phyloP scores from a whole-genome alignment of 176 grass and related monocot species.

The Avena insularis region DNA sequence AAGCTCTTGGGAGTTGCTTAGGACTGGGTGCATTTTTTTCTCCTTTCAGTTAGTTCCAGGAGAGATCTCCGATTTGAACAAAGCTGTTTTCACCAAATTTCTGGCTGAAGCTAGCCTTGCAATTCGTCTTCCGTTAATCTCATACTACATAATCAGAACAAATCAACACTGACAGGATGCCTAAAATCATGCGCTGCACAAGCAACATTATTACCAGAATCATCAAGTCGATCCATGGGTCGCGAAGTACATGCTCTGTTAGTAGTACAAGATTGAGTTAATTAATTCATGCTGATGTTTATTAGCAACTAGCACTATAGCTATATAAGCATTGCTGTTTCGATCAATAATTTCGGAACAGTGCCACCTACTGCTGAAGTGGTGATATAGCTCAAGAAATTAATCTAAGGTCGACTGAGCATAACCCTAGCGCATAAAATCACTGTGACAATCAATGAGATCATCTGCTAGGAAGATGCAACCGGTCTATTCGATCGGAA shows the following conservation, averaged over 20 bases:
- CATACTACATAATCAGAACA: constrained; percentile 28
- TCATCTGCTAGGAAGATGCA: constrained; percentile 9
- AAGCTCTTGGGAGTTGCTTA: constrained; percentile 57
- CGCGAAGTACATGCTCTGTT: background rate
- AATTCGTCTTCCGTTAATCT: background rate
- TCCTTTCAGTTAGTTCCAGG: constrained; percentile 41
- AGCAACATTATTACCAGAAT: constrained; percentile 11
- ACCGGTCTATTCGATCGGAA: background rate
- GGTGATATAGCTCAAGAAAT: background rate
- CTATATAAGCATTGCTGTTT: background rate
- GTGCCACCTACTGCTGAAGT: background rate
- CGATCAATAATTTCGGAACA: background rate
- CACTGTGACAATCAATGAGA: constrained; percentile 33
- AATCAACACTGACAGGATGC: constrained; percentile 7
- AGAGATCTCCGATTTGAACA: constrained; percentile 70
- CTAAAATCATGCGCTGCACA: background rate
- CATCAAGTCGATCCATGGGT: constrained; percentile 25
- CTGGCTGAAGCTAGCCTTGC: constrained; percentile 38
- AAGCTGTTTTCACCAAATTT: constrained; percentile 52
- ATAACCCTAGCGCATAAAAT: background rate
- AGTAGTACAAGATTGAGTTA: background rate
- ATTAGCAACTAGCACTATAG: constrained; percentile 17
- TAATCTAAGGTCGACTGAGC: background rate
- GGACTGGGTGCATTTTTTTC: constrained; percentile 31
- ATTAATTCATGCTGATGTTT: constrained; percentile 4